Evolutionary conservation across 441 rosid species (phyloP).

Genomic region (Omphalea diandra): DNA sequence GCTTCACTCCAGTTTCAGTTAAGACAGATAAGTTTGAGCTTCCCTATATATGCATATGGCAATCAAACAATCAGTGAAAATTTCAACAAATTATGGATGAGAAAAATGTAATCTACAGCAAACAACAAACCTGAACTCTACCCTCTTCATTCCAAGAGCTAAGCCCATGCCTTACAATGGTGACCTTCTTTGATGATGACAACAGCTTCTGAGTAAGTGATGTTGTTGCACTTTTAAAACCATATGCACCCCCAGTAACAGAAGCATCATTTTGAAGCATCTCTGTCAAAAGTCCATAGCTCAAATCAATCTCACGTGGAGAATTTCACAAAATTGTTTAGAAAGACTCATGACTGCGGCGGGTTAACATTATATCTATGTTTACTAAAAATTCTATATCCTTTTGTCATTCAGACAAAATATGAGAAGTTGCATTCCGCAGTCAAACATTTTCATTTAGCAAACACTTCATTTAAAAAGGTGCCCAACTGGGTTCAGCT

Average conservation of each 20-base stretch:
- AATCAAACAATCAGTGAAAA: slow-evolving; percentile 16
- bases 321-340: slow-evolving; percentile 1
- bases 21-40: slow-evolving; percentile 60
- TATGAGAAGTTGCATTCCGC: neutral
- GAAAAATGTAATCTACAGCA: neutral
- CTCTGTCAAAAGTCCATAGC: slow-evolving; percentile 29
- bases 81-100: neutral
- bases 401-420: slow-evolving; percentile 5
- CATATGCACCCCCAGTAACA: slow-evolving; percentile 52
- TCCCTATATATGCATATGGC: slow-evolving; percentile 33
- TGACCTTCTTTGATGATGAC: slow-evolving; percentile 46
- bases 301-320: slow-evolving; percentile 12
- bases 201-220: slow-evolving; percentile 40
- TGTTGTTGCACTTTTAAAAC: slow-evolving; percentile 50
- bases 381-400: neutral
- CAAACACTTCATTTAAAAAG: neutral
- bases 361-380: neutral
- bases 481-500: neutral
- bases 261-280: slow-evolving; percentile 31
- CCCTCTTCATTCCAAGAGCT: slow-evolving; percentile 66
- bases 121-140: slow-evolving; percentile 53
- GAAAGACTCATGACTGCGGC: neutral
- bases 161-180: slow-evolving; percentile 63
- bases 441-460: slow-evolving; percentile 1
- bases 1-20: slow-evolving; percentile 54